Percentiles rank a stretch among this genome's conserved stretches.
phyloP scores from a whole-genome alignment of 2,329 filamentous ascomycete species.

The Fusarium musae region DNA sequence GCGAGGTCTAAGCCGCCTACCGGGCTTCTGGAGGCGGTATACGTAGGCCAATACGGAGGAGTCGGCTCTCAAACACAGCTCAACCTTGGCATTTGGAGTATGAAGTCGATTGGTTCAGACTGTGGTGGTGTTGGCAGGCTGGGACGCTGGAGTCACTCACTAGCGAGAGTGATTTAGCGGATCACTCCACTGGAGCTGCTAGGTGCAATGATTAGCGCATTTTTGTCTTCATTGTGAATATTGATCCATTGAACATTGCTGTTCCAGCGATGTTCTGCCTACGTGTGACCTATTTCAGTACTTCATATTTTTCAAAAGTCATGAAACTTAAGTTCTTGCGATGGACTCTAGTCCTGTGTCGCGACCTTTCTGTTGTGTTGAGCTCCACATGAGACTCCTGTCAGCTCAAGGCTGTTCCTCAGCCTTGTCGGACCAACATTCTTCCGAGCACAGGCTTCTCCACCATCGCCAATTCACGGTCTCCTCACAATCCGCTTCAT shows the following conservation, averaged over 20 bases:
- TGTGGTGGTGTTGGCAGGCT: not conserved
- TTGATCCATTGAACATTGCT: not conserved
- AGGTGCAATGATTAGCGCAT: not conserved
- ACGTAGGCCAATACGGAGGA: not conserved
- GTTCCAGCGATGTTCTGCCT: not conserved
- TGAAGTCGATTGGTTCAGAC: not conserved
- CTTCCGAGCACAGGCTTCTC: not conserved
- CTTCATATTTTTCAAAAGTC: fast-evolving
- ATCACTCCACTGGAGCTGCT: not conserved
- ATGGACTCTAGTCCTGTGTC: fast-evolving
- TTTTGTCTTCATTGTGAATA: too few relatives aligned
- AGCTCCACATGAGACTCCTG: not conserved
- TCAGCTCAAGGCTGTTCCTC: not conserved
- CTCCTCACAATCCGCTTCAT: not conserved
- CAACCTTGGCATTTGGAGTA: fast-evolving
- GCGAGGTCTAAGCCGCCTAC: too few relatives aligned
- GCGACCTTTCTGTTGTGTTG: not conserved
- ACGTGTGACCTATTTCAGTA: fast-evolving
- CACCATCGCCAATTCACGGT: not conserved
- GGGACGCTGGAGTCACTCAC: not conserved
- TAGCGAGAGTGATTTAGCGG: not conserved
- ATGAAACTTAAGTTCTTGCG: not conserved
- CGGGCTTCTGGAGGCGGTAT: too few relatives aligned
- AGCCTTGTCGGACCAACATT: not conserved
- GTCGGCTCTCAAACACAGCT: not conserved